These are phyloP conservation scores for Penicillium daleae DNA, from an alignment of 495 filamentous ascomycete genomes.

Conservation along the genomic window DNA sequence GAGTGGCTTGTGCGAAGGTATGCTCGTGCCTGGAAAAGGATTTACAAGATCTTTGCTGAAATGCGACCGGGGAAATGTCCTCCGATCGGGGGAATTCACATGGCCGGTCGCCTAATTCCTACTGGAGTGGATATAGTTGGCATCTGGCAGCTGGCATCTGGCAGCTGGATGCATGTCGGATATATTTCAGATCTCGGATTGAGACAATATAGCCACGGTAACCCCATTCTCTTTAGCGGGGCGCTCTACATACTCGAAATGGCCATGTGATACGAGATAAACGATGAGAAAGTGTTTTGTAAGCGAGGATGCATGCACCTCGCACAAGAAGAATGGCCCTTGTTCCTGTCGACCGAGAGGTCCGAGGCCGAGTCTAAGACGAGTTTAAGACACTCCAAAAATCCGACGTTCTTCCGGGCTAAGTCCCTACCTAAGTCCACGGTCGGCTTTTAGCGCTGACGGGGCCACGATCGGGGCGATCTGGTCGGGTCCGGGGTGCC, in stretches of 20 bases:
- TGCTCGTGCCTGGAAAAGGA: background rate
- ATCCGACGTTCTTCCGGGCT: background rate
- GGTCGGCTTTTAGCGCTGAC: slow-evolving; percentile 6
- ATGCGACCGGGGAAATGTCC: background rate
- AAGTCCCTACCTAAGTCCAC: background rate
- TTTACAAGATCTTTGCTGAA: background rate
- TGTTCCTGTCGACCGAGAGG: background rate
- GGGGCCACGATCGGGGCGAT: background rate
- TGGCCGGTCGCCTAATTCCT: background rate
- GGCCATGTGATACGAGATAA: background rate
- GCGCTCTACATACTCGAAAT: background rate
- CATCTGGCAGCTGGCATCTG: slow-evolving; percentile 1
- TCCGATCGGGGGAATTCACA: background rate
- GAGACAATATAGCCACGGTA: background rate
- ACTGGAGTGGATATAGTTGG: background rate
- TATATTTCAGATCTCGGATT: slow-evolving; percentile 2
- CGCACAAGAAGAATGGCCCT: background rate
- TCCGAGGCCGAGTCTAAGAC: background rate
- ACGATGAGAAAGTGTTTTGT: background rate
- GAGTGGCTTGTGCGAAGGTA: background rate
- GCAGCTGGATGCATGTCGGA: slow-evolving; percentile 1
- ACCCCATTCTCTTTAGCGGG: background rate
- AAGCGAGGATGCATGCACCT: slow-evolving; percentile 7
- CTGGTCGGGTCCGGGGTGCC: slow-evolving; percentile 3
- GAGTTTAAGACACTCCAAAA: background rate